Percentiles rank a stretch among this genome's conserved stretches.
Conservation (phyloP, 108 stramenopile genomes). For the Cafeteria roenbergensis region DNA sequence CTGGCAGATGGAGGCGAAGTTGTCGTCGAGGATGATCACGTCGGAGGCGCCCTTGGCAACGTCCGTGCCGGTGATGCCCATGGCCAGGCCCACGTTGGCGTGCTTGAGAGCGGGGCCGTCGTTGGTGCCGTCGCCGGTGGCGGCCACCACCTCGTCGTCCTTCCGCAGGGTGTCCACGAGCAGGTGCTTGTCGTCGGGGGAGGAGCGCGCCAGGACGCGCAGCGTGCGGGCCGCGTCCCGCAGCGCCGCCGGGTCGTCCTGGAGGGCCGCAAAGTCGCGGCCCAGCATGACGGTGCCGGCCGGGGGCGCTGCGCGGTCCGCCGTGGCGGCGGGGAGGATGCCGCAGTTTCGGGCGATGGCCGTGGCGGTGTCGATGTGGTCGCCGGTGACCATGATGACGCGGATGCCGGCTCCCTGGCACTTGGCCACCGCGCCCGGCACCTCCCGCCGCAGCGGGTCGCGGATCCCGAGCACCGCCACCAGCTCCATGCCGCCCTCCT, state of each 20-base stretch:
- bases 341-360: slow-evolving; percentile 66
- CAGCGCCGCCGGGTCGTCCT: slow-evolving; percentile 29
- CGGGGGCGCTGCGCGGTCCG: neutral
- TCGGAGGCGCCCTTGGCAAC: slow-evolving; percentile 94
- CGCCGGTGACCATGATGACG: slow-evolving; percentile 96
- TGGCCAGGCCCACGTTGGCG: slow-evolving; percentile 82
- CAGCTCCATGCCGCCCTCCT: slow-evolving; percentile 75
- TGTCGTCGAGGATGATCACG: slow-evolving; percentile 90
- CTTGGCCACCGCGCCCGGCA: slow-evolving; percentile 68
- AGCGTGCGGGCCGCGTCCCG: slow-evolving; percentile 30
- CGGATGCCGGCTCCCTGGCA: slow-evolving; percentile 83
- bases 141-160: slow-evolving; percentile 77
- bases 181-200: slow-evolving; percentile 89
- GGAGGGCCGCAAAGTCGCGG: neutral
- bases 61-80: slow-evolving; percentile 80
- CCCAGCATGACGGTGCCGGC: neutral
- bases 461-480: slow-evolving; percentile 87
- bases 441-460: slow-evolving; percentile 93
- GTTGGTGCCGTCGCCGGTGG: slow-evolving; percentile 97
- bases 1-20: slow-evolving; percentile 87
- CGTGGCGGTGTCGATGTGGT: slow-evolving; percentile 83
- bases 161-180: slow-evolving; percentile 83
- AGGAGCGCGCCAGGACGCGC: slow-evolving; percentile 89
- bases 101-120: slow-evolving; percentile 97
- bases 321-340: slow-evolving; percentile 40